Percentiles rank a stretch among this genome's conserved stretches.
Evolutionary conservation across 257 asterid species (phyloP).

Genomic region (Fraxinus anomala): DNA sequence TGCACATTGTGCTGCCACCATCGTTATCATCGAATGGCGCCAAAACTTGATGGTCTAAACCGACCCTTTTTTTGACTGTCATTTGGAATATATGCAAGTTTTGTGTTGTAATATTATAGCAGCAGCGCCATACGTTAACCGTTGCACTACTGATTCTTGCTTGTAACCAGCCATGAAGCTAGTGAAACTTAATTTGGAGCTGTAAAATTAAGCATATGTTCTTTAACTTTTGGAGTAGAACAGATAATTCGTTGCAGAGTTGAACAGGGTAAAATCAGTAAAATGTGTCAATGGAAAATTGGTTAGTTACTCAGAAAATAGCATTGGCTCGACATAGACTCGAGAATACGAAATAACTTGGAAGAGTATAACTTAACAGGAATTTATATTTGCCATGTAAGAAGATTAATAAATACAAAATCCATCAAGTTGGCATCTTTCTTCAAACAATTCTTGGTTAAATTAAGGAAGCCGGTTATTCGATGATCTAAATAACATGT

Average conservation of each 20-base stretch:
- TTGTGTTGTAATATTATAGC: background rate
- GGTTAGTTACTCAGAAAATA: background rate
- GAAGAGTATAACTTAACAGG: background rate
- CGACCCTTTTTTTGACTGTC: background rate
- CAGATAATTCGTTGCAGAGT: background rate
- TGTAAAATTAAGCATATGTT: background rate
- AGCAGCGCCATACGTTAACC: background rate
- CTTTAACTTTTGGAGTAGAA: too few species aligned
- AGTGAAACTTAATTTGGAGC: background rate
- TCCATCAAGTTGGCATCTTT: constrained; percentile 15
- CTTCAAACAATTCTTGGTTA: constrained; percentile 12
- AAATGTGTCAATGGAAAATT: background rate
- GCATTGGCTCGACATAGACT: background rate
- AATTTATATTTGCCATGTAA: background rate
- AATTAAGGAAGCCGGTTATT: constrained; percentile 19
- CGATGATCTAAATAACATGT: constrained; percentile 12
- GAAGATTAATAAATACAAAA: background rate
- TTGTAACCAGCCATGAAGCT: background rate
- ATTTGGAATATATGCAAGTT: background rate
- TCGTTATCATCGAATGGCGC: constrained; percentile 81
- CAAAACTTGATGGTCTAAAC: constrained; percentile 38
- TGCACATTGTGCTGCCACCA: constrained; percentile 70
- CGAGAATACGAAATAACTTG: background rate
- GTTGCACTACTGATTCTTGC: background rate
- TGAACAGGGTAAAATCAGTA: background rate